Evolutionary conservation across 1,139 yeast genomes (phyloP), one percentile per base, ranked within the genome.

Genomic region (Nakaseomyces glabratus): DNA sequence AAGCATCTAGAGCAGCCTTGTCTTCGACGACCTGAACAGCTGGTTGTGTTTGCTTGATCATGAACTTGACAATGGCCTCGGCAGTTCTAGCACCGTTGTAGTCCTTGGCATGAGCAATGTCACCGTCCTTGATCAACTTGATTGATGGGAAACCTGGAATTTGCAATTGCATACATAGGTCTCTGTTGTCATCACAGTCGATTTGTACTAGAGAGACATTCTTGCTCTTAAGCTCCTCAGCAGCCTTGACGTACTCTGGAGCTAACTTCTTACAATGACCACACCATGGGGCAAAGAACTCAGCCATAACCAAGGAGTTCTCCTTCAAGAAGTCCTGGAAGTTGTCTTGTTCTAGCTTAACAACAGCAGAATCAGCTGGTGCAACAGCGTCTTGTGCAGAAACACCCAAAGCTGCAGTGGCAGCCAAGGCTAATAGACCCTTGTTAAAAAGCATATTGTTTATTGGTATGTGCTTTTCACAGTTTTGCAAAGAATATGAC

Each of bases 261-360:
- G 90, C 97, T 48, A 90, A 70, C 41, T 75, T 75, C 70, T 90
- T 86, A 71, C 98, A 90, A 66, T 90, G 95, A 15, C 98, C 98
- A 70, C 98, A 90, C 98, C 98, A 90, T 57, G 98, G 97, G 20
- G 98, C 98, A 60, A 77, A 90, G 67, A 90, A 90, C 67, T 90
- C 97, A 24, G 95, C 90, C 49, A 90, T 69, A 17, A 86, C 93
- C 49, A 88, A 68, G 20, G 88, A 81, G 62, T 86, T 80, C 38
- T 71, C 74, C 31, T 65, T 63, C 43, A 90, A 62, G 60, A 82
- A 85, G 16, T 69, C 61, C 43, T 73, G 71, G 60, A 82, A 90
- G 31, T 69, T 65, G 28, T 67, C 73, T 16, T 73, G 59, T 21
- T 78, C 71, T 48, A 90, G 72, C 58, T 82, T 76, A 46, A 82